A percentile compares a stretch with the other conserved stretches of the same genome.
Evolutionary conservation across 2,329 filamentous ascomycete species (phyloP).

Genomic region (Colletotrichum orchidophilum): DNA sequence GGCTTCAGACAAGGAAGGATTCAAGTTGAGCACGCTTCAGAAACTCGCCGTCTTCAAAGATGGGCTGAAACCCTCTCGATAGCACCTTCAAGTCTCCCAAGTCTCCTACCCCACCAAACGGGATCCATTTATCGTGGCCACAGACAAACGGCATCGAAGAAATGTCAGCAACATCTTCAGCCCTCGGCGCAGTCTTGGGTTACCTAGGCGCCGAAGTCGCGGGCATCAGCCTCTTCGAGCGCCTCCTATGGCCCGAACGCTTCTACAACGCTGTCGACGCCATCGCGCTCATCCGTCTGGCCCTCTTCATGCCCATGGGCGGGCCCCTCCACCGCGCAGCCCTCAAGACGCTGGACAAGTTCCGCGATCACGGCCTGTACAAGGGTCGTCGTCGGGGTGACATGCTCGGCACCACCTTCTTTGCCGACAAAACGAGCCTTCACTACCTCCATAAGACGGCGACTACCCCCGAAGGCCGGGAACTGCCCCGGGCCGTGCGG

Average conservation of each 20-base stretch:
- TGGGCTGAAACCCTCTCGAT: neutral
- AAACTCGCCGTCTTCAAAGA: neutral
- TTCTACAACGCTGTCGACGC: slow-evolving; percentile 27
- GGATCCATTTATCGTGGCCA: neutral
- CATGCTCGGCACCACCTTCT: neutral
- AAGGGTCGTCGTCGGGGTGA: neutral
- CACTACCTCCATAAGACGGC: neutral
- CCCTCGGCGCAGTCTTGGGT: slow-evolving; percentile 27
- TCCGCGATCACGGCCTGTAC: neutral
- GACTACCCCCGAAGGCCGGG: neutral
- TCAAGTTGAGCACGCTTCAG: neutral
- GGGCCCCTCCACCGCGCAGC: slow-evolving; percentile 36
- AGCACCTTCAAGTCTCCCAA: neutral
- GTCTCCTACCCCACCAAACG: neutral
- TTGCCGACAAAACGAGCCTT: neutral
- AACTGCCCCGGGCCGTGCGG: slow-evolving; percentile 8
- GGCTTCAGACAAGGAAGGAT: neutral
- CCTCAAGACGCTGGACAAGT: slow-evolving; percentile 9
- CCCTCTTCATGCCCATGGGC: slow-evolving; percentile 36
- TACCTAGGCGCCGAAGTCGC: slow-evolving; percentile 37
- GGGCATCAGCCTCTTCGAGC: slow-evolving; percentile 31
- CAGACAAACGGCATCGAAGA: neutral
- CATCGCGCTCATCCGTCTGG: slow-evolving; percentile 10
- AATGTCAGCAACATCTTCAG: neutral
- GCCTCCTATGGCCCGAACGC: slow-evolving; percentile 36